Percentiles rank a stretch among this genome's conserved stretches.
phyloP scores from a whole-genome alignment of 2,329 filamentous ascomycete genomes.

The Scedosporium aurantiacum region DNA sequence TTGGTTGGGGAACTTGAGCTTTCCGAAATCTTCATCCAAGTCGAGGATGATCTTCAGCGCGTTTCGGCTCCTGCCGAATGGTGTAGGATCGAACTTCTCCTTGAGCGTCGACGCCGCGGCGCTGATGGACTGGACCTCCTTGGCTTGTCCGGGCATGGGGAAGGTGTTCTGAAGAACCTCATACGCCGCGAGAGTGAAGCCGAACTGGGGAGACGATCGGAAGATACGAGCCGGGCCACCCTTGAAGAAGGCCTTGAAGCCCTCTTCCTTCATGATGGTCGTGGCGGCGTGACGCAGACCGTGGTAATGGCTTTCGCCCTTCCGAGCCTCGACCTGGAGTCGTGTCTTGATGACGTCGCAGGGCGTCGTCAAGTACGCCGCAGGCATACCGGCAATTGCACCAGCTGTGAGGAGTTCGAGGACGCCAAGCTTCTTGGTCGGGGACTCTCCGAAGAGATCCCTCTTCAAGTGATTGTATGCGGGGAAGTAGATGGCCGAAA shows the following conservation, averaged over 20 bases:
- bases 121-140: conserved; percentile 39
- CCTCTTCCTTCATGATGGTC: conserved; percentile 82
- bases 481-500: conserved; percentile 98
- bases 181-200: conserved; percentile 92
- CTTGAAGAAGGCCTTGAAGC: conserved; percentile 96
- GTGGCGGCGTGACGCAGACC: conserved; percentile 74
- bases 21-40: conserved; percentile 85
- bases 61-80: conserved; percentile 61
- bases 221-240: conserved; percentile 91
- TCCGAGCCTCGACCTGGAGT: conserved; percentile 91
- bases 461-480: conserved; percentile 90
- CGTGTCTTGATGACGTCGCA: conserved; percentile 99
- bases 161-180: conserved; percentile 76
- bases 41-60: conserved; percentile 93
- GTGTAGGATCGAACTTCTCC: conserved; percentile 42
- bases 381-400: conserved; percentile 87
- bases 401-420: conserved; percentile 86
- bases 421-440: conserved; percentile 78
- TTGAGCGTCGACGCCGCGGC: conserved; percentile 48
- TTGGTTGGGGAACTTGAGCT: conserved; percentile 48
- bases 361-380: conserved; percentile 89
- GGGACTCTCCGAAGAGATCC: conserved; percentile 84
- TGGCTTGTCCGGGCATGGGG: conserved; percentile 56
- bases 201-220: conserved; percentile 92
- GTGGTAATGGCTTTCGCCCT: conserved; percentile 83